Conservation (phyloP, 148 eudicot genomes). For the Vaccinium macrocarpon region DNA sequence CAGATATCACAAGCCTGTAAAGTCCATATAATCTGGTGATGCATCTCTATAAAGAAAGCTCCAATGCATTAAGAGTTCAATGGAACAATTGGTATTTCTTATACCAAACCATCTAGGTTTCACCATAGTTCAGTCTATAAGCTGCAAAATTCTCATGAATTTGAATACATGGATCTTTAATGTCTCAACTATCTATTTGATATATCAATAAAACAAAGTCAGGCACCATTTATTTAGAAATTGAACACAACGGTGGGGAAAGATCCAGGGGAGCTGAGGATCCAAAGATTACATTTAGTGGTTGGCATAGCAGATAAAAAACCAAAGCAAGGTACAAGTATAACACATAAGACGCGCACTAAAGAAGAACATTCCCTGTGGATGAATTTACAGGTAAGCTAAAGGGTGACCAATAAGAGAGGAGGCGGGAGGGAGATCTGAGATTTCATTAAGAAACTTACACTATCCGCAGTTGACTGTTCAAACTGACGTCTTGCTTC, state of each 20-base stretch:
- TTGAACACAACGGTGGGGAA: neutral
- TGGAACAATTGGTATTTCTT: neutral
- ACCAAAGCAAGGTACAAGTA: neutral
- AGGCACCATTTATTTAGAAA: neutral
- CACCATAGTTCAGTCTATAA: neutral
- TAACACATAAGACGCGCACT: neutral
- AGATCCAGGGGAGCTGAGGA: neutral
- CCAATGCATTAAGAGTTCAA: neutral
- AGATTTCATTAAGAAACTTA: constrained; percentile 36
- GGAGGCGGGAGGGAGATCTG: neutral
- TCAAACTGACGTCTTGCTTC: constrained; percentile 77
- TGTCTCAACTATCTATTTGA: neutral
- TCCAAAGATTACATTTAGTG: neutral
- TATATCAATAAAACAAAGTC: neutral
- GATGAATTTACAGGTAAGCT: constrained; percentile 13
- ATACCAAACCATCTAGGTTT: neutral
- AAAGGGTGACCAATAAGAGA: neutral
- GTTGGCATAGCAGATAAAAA: neutral
- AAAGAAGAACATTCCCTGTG: neutral
- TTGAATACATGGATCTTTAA: neutral
- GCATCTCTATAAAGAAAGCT: neutral
- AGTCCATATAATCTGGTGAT: neutral
- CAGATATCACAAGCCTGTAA: neutral
- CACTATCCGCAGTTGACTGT: constrained; percentile 46
- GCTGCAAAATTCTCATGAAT: neutral